Base-by-base conservation (phyloP, 208 protist species). In the Herpetomonas muscarum region DNA sequence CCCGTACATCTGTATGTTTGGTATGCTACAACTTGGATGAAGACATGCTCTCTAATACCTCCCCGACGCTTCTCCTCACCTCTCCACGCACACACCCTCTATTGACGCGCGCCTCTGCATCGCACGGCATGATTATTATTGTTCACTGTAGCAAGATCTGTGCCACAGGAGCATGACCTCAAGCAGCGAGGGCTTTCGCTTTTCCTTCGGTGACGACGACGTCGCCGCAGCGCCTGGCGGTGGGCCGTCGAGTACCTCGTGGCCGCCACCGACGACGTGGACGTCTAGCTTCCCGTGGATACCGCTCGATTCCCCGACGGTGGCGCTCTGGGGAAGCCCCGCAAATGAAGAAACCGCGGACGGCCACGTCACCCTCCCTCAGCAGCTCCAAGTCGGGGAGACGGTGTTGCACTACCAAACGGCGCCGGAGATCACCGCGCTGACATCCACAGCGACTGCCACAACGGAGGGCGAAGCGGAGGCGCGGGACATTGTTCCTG, bases 401-500 rank as follows among this genome's bases (percentile, higher is more conserved):
- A n/a, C n/a, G n/a, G 34, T 39, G 10, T 6, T 79, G 34, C 67
- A 62, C 50, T 85, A 85, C 47, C 81, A 85, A 34, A 71, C 61
- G 19, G 55, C 81, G 0, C 75, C 73, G 21, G 63, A 77, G 54
- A 55, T 76, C 13, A 17, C 30, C n/a, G 46, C 60, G 25, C 62
- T 88, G 29, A 83, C 76, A 5, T 74, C 26, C 42, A n/a, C 45
- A 1, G 21, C 48, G 30, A 53, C 37, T n/a, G 41, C 29, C 41
- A 28, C 15, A 12, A 12, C 41, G 5, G 10, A 12, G 22, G 41
- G 17, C 41, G 22, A 46, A 19, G 39, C n/a, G 17, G 73, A 67
- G 73, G 71, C 55, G 64, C 70, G 83, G 31, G 89, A 95, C 46
- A 89, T 95, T 50, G 70, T 95, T 56, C 81, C 86, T 1, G 89